phyloP scores from a whole-genome alignment of 228 moss, liverwort and hornwort genomes.

The Sphagnum magellanicum region DNA sequence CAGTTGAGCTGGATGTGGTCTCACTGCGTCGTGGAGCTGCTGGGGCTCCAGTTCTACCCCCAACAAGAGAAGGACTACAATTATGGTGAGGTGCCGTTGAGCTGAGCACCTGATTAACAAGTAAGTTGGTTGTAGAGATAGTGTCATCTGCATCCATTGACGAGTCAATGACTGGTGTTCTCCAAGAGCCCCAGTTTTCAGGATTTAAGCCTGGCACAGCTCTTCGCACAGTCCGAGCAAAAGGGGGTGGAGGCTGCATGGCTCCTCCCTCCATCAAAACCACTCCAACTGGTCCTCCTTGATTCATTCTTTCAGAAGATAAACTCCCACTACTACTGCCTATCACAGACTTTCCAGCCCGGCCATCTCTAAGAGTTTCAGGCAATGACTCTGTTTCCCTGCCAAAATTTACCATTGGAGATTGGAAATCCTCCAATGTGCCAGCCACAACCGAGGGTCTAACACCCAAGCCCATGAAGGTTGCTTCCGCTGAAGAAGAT shows the following conservation, averaged over 20 bases:
- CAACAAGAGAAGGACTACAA: slow-evolving; percentile 23
- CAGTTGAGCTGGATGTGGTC: slow-evolving; percentile 17
- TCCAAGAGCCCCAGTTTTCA: slow-evolving; percentile 46
- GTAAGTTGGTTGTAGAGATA: slow-evolving; percentile 42
- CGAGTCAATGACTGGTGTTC: slow-evolving; percentile 33
- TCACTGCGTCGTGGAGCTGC: slow-evolving; percentile 34
- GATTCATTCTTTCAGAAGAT: slow-evolving; percentile 38
- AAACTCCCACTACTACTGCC: slow-evolving; percentile 28
- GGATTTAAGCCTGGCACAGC: slow-evolving; percentile 46
- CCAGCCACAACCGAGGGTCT: slow-evolving; percentile 30
- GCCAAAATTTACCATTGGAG: background rate
- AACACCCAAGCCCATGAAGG: slow-evolving; percentile 36
- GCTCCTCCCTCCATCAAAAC: slow-evolving; percentile 23
- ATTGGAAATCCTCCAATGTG: slow-evolving; percentile 4
- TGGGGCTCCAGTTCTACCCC: slow-evolving; percentile 28
- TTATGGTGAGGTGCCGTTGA: slow-evolving; percentile 21
- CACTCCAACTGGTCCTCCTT: slow-evolving; percentile 21
- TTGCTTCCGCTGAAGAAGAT: slow-evolving; percentile 45
- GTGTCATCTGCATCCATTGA: slow-evolving; percentile 52
- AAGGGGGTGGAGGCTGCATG: slow-evolving; percentile 37
- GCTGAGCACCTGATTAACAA: slow-evolving; percentile 36
- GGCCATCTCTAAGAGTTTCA: slow-evolving; percentile 40
- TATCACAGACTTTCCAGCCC: slow-evolving; percentile 43
- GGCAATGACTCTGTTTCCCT: slow-evolving; percentile 32
- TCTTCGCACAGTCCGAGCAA: slow-evolving; percentile 53